Conservation (phyloP, 2,329 filamentous ascomycete species). For the Neofusicoccum ribis region DNA sequence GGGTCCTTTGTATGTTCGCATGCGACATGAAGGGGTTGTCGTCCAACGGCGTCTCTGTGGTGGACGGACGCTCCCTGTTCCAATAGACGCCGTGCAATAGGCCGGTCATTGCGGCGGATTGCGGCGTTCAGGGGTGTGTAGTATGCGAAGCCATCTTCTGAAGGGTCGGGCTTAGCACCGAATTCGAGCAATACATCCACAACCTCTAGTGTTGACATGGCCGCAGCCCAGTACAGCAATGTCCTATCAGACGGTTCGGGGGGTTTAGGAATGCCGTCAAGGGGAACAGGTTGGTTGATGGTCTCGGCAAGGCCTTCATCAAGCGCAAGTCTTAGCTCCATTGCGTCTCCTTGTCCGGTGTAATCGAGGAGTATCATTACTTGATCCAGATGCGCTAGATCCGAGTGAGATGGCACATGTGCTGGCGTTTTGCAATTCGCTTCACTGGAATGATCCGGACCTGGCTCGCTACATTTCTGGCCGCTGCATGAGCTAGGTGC, state of each 20-base stretch:
- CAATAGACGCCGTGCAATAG: neutral
- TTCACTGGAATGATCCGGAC: too few species aligned
- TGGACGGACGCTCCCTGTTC: neutral
- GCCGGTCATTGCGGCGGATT: neutral
- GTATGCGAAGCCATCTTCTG: too few species aligned
- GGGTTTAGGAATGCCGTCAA: neutral
- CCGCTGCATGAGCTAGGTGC: too few species aligned
- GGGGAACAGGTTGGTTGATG: neutral
- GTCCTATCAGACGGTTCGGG: neutral
- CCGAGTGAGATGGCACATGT: too few species aligned
- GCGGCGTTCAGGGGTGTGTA: neutral
- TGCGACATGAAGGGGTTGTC: neutral
- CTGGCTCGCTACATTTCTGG: too few species aligned
- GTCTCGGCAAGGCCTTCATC: neutral
- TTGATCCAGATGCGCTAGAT: too few species aligned
- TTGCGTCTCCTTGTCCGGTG: neutral
- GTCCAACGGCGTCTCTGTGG: neutral
- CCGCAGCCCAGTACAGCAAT: neutral
- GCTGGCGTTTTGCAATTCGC: too few species aligned
- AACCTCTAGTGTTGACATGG: neutral
- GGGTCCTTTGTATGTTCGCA: neutral
- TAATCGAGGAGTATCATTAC: too few species aligned
- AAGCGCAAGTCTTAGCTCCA: neutral
- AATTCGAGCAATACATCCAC: neutral
- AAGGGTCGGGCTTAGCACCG: neutral